Evolutionary conservation across 1,139 yeast genomes (phyloP).

Genomic region (Candida dubliniensis): DNA sequence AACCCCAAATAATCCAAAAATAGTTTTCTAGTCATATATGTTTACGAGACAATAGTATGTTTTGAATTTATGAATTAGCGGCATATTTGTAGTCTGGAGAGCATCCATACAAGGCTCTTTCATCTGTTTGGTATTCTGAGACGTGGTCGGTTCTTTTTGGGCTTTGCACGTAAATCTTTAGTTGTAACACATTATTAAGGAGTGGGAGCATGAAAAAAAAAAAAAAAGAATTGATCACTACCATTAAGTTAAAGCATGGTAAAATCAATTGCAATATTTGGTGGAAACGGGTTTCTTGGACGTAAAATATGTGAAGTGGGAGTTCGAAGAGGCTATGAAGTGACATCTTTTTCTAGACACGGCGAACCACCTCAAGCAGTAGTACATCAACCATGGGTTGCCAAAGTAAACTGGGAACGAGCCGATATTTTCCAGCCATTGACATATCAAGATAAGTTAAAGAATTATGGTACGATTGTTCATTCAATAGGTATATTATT

Average conservation of each 20-base stretch:
- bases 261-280: conserved; percentile 63
- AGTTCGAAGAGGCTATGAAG: conserved; percentile 58
- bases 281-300: conserved; percentile 85
- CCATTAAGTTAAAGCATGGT: conserved; percentile 8
- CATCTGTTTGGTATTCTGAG: too few relatives aligned
- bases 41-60: too few relatives aligned
- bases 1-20: too few relatives aligned
- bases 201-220: too few relatives aligned
- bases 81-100: too few relatives aligned
- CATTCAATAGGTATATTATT: conserved; percentile 78
- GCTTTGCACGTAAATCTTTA: too few relatives aligned
- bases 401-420: conserved; percentile 63
- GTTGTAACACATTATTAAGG: too few relatives aligned
- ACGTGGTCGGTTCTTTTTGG: too few relatives aligned
- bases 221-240: too few relatives aligned
- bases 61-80: too few relatives aligned
- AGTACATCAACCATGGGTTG: conserved; percentile 43
- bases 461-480: conserved; percentile 65
- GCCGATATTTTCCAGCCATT: conserved; percentile 70
- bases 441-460: conserved; percentile 50
- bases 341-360: conserved; percentile 60
- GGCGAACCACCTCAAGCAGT: conserved; percentile 51
- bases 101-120: too few relatives aligned
- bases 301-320: conserved; percentile 73
- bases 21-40: too few relatives aligned